Base-by-base conservation (phyloP, 2,329 filamentous ascomycete species). In the Colletotrichum sp. region DNA sequence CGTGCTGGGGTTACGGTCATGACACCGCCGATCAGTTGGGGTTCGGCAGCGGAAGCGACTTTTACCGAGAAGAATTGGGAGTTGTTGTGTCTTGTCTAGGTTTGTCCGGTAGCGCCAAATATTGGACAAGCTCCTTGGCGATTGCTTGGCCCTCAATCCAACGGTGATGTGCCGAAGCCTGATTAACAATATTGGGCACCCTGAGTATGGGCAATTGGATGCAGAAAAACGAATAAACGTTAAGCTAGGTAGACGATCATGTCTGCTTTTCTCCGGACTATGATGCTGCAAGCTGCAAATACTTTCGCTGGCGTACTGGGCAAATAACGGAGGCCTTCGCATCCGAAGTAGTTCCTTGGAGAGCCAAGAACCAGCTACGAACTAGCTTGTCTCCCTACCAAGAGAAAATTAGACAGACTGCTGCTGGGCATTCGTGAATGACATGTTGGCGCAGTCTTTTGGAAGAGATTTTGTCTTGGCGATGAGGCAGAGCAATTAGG, bases 71-170 rank as follows among this genome's bases (percentile, higher is more conserved):
- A 43, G 2, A 65, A 48, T 28, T 57, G 67, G 67, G n/a, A 57
- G 72, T 28, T 24, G n/a, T 48, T 15, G 6, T 57, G 30, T 63
- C 67, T 71, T 43, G 39, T 63, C 26, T 71, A 28, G 36, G 32
- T 48, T 60, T 21, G n/a, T 24, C 28, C 26, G 67, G 59, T 43
- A 71, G 60, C 60, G 48, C 61, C 32, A 48, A 32, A 26, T 60
- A 65, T 65, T 26, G 59, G 28, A 24, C 32, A 65, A 71, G 72
- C 67, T 36, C 67, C 72, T 74, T 65, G 72, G 72, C 72, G 28
- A 13, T 9, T 16, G 26, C 72, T 74, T 59, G 67, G 48, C 57
- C 8, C 26, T 30, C 43, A 26, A 5, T 30, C 24, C 57, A 39
- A 30, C 55, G 30, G n/a, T 26, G 30, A 57, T 43, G 43, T 68